phyloP scores from a whole-genome alignment of 371 early-diverging fungal genomes.

The Mortierella sp. region DNA sequence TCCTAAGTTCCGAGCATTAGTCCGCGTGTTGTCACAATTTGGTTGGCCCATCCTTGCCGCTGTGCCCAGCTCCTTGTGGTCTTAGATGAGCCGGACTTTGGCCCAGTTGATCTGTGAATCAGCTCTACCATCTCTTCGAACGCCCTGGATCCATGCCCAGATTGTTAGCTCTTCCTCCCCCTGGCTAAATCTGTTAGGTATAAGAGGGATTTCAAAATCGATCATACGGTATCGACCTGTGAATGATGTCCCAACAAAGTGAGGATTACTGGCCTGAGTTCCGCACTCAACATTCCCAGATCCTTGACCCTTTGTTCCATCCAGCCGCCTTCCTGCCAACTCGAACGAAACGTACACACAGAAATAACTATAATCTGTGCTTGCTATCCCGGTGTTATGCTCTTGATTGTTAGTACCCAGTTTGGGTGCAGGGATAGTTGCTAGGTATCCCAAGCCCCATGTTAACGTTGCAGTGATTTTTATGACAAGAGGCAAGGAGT shows the following conservation, averaged over 20 bases:
- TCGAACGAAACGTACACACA: slow-evolving; percentile 24
- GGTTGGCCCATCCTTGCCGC: too few species aligned
- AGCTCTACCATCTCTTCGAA: slow-evolving; percentile 37
- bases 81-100: slow-evolving; percentile 11
- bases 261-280: not conserved
- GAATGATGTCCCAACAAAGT: slow-evolving; percentile 42
- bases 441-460: slow-evolving; percentile 35
- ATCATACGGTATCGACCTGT: slow-evolving; percentile 27
- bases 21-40: too few species aligned
- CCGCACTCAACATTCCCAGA: too few species aligned
- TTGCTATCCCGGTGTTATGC: not conserved
- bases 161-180: not conserved
- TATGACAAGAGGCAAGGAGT: not conserved
- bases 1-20: too few species aligned
- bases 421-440: not conserved
- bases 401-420: not conserved
- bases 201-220: slow-evolving; percentile 16
- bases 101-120: slow-evolving; percentile 27
- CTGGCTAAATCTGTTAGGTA: not conserved
- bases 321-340: not conserved
- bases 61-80: not conserved
- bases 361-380: slow-evolving; percentile 39
- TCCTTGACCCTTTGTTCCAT: not conserved
- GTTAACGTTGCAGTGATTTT: slow-evolving; percentile 23
- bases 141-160: slow-evolving; percentile 43